Evolutionary conservation across 805 yeast species (phyloP).

Genomic region (Wickerhamomyces alni): DNA sequence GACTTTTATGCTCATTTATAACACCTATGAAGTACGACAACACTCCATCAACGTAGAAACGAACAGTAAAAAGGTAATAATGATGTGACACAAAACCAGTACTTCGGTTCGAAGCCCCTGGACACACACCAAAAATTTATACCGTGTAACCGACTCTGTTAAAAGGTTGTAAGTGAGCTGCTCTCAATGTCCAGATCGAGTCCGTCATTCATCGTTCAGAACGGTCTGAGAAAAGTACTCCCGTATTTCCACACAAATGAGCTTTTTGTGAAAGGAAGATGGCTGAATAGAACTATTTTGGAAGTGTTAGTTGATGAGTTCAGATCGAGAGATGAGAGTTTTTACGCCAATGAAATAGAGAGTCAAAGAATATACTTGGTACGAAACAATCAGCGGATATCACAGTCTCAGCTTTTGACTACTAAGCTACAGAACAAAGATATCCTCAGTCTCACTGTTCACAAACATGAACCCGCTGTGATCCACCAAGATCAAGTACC

Average conservation of each 20-base stretch:
- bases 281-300: constrained; percentile 16
- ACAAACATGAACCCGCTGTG: constrained; percentile 71
- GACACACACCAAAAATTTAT: too few species aligned
- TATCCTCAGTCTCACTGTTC: constrained; percentile 29
- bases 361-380: background rate
- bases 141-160: too few species aligned
- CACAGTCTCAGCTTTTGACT: background rate
- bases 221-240: constrained; percentile 52
- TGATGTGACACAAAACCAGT: too few species aligned
- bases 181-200: background rate
- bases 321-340: constrained; percentile 9
- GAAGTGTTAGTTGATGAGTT: constrained; percentile 18
- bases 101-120: too few species aligned
- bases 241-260: constrained; percentile 46
- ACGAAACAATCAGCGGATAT: background rate
- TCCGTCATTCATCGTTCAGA: background rate
- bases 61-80: too few species aligned
- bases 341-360: constrained; percentile 4
- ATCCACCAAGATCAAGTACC: constrained; percentile 19
- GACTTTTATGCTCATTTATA: too few species aligned
- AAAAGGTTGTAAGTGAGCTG: too few species aligned
- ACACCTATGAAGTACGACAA: too few species aligned
- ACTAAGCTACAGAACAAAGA: constrained; percentile 22
- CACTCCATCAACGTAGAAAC: too few species aligned
- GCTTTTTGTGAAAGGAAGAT: constrained; percentile 19